These are phyloP conservation scores for Colletotrichum siamense DNA, from an alignment of 2,329 filamentous ascomycete species.

Conservation along the genomic window DNA sequence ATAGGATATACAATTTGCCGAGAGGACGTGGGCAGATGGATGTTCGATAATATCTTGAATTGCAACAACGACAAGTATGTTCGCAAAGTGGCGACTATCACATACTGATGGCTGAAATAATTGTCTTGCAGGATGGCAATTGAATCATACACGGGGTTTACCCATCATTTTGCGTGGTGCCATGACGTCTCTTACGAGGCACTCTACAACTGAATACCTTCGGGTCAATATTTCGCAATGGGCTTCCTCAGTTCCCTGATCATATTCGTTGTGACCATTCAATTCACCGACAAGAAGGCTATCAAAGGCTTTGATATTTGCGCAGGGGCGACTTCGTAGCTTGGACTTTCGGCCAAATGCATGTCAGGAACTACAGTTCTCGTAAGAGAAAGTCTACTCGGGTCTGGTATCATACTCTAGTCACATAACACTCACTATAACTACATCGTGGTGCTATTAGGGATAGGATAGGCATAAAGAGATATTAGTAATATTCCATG, in stretches of 20 bases:
- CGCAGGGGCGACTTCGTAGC: background rate
- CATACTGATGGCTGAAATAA: constrained; percentile 17
- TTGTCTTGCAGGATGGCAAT: background rate
- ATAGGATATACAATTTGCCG: constrained; percentile 47
- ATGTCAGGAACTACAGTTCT: background rate
- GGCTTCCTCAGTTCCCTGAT: background rate
- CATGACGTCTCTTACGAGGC: background rate
- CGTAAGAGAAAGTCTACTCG: background rate
- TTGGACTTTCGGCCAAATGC: background rate
- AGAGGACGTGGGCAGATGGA: constrained; percentile 47
- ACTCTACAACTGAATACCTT: background rate
- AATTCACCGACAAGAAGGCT: background rate
- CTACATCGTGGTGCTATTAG: background rate
- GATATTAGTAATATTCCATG: background rate
- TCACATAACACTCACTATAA: background rate
- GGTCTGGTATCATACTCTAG: background rate
- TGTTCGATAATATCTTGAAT: constrained; percentile 41
- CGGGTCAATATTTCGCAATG: background rate
- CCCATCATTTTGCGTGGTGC: background rate
- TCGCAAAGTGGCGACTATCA: constrained; percentile 33
- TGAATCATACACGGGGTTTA: background rate
- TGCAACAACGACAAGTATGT: constrained; percentile 26
- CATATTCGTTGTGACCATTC: background rate
- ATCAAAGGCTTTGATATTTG: background rate
- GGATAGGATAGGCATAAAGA: background rate